Conservation (phyloP, 108 stramenopile genomes). For the Fragilaria crotonensis region DNA sequence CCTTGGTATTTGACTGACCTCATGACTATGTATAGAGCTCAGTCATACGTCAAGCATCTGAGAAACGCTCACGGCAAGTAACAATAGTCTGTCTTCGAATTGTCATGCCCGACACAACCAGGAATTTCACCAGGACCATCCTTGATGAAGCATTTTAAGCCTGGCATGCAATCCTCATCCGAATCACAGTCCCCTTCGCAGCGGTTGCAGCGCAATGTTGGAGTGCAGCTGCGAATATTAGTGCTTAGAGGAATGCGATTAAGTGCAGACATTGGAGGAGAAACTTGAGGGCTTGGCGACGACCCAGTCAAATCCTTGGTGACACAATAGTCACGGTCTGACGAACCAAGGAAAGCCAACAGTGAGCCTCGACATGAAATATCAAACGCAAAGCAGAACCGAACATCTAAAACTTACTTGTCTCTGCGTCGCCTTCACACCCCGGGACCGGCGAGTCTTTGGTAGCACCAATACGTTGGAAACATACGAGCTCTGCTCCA, state of each 20-base stretch:
- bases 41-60: not conserved
- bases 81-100: not conserved
- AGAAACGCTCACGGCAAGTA: not conserved
- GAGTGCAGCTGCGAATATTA: not conserved
- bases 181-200: constrained; percentile 44
- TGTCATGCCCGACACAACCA: constrained; percentile 9
- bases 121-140: constrained; percentile 16
- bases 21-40: not conserved
- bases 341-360: no score
- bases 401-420: no score
- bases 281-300: not conserved
- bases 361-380: no score
- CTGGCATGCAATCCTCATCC: constrained; percentile 25
- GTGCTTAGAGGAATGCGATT: not conserved
- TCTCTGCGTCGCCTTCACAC: no score
- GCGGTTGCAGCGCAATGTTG: not conserved
- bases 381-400: no score
- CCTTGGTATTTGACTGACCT: not conserved
- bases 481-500: no score
- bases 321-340: not conserved
- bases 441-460: no score
- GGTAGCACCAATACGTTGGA: no score
- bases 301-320: not conserved
- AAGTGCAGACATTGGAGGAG: not conserved
- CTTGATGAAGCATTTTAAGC: constrained; percentile 33